Conservation (phyloP, 306 rosid genomes). For the Sphenostylis stenocarpa region DNA sequence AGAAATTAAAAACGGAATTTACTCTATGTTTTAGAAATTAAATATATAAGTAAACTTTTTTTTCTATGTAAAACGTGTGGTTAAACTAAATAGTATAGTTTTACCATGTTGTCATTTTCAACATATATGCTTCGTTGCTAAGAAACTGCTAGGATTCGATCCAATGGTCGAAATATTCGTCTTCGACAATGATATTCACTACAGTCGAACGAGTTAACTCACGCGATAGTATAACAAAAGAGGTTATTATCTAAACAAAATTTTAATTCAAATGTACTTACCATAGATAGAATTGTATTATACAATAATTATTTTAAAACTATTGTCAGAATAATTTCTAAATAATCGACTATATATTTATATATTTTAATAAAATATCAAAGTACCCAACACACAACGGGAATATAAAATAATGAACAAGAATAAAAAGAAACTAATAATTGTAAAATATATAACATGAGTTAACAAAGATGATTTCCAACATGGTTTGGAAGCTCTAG, state of each 20-base stretch:
- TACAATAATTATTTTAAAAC: not conserved
- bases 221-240: too few relatives aligned
- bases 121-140: not conserved
- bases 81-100: too few relatives aligned
- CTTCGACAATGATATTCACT: not conserved
- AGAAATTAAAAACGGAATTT: too few relatives aligned
- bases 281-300: too few relatives aligned
- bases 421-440: not conserved
- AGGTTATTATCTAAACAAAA: not conserved
- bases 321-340: not conserved
- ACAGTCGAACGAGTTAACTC: too few relatives aligned
- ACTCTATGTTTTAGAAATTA: too few relatives aligned
- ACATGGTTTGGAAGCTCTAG: too few relatives aligned
- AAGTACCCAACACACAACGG: not conserved
- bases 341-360: not conserved
- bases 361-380: not conserved
- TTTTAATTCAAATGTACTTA: not conserved
- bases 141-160: not conserved
- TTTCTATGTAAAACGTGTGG: not conserved
- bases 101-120: not conserved
- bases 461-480: too few relatives aligned
- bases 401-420: not conserved
- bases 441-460: not conserved
- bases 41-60: too few relatives aligned
- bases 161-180: not conserved